Evolutionary conservation across 768 basidiomycete species (phyloP).

Genomic region (Mycena olivaceomarginata): DNA sequence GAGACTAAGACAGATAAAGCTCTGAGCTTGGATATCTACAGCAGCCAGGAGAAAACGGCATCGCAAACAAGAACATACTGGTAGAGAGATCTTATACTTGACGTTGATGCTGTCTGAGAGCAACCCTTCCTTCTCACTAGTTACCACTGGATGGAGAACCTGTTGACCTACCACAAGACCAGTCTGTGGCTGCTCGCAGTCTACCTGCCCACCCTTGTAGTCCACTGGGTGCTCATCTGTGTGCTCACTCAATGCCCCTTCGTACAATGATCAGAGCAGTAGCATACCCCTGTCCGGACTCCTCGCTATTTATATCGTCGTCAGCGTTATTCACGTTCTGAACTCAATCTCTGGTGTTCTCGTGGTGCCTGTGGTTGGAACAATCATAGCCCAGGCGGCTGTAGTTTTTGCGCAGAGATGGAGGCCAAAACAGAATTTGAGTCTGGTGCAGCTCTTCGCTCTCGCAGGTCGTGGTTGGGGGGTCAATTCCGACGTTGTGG

Average conservation of each 20-base stretch:
- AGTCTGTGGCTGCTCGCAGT: slow-evolving; percentile 17
- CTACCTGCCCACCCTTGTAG: slow-evolving; percentile 15
- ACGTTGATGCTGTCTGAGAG: too few species aligned
- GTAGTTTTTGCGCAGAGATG: slow-evolving; percentile 23
- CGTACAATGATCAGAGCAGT: slow-evolving; percentile 10
- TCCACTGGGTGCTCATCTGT: slow-evolving; percentile 25
- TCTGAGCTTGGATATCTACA: too few species aligned
- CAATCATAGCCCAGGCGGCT: slow-evolving; percentile 12
- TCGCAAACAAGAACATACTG: too few species aligned
- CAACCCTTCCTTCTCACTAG: background rate
- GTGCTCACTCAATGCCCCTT: slow-evolving; percentile 20
- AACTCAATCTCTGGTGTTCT: slow-evolving; percentile 13
- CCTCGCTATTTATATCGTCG: background rate
- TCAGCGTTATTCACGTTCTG: slow-evolving; percentile 6
- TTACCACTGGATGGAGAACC: slow-evolving; percentile 49
- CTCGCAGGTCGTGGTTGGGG: slow-evolving; percentile 10
- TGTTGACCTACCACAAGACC: slow-evolving; percentile 5
- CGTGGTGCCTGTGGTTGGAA: slow-evolving; percentile 17
- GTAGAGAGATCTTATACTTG: too few species aligned
- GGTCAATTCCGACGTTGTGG: slow-evolving; percentile 14
- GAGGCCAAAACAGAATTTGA: slow-evolving; percentile 1
- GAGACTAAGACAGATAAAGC: too few species aligned
- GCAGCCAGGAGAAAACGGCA: too few species aligned
- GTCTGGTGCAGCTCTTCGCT: slow-evolving; percentile 7
- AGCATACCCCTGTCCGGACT: slow-evolving; percentile 2